These are phyloP conservation scores for Blumeriella jaapii DNA, from an alignment of 2,329 filamentous ascomycete genomes.

Conservation along the genomic window DNA sequence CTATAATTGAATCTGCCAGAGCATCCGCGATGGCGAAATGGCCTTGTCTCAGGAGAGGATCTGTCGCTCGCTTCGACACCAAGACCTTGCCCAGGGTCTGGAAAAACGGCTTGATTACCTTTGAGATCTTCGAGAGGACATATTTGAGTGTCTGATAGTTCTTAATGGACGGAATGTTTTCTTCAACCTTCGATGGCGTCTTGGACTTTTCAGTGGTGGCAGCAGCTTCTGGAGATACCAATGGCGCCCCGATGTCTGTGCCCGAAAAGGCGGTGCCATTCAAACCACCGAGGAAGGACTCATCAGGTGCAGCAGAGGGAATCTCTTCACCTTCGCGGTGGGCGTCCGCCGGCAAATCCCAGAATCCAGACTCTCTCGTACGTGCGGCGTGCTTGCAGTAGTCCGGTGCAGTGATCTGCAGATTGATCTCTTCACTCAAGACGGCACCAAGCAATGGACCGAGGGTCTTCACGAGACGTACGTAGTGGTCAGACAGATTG, in stretches of 20 bases:
- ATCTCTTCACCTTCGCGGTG: conserved; percentile 10
- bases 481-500: conserved; percentile 78
- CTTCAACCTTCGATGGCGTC: conserved; percentile 34
- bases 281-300: conserved; percentile 2
- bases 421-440: conserved; percentile 71
- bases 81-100: conserved; percentile 76
- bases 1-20: conserved; percentile 58
- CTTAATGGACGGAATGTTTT: conserved; percentile 40
- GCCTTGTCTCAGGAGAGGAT: conserved; percentile 43
- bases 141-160: conserved; percentile 71
- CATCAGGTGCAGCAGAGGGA: conserved; percentile 7
- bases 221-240: no score
- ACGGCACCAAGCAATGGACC: conserved; percentile 69
- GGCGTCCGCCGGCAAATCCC: conserved; percentile 11
- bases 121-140: conserved; percentile 67
- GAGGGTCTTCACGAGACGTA: conserved; percentile 59
- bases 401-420: conserved; percentile 63
- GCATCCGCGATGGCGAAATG: conserved; percentile 49
- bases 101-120: conserved; percentile 73
- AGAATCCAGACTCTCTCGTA: conserved; percentile 18
- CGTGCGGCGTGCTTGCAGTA: conserved; percentile 37
- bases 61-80: conserved; percentile 61
- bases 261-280: not conserved
- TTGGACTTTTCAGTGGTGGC: conserved; percentile 15
- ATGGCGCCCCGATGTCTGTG: not conserved